Conservation (phyloP, 305 asterid genomes). For the Fraxinus ornus region DNA sequence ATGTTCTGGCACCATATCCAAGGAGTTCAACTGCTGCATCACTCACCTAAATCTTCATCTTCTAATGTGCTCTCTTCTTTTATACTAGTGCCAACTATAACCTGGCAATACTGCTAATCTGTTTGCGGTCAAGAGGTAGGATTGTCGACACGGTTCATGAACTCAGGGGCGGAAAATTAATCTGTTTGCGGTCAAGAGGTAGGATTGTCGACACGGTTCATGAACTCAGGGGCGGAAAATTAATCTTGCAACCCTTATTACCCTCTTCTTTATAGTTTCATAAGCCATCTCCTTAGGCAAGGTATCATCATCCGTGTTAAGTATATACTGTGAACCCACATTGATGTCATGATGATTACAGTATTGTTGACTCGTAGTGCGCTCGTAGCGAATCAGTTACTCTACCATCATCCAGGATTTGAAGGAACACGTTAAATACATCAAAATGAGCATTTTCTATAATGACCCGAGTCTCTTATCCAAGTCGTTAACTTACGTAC, state of each 20-base stretch:
- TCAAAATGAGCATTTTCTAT: constrained; percentile 87
- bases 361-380: constrained; percentile 77
- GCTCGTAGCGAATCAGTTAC: constrained; percentile 87
- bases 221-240: constrained; percentile 85
- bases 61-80: constrained; percentile 69
- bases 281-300: constrained; percentile 58
- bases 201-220: constrained; percentile 97
- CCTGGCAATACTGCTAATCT: constrained; percentile 65
- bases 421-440: constrained; percentile 86
- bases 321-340: constrained; percentile 85
- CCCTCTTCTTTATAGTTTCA: constrained; percentile 66
- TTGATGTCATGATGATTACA: constrained; percentile 91
- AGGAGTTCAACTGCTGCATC: constrained; percentile 70
- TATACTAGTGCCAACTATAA: constrained; percentile 87
- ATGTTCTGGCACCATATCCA: constrained; percentile 96
- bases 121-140: constrained; percentile 84
- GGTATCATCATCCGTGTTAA: constrained; percentile 54
- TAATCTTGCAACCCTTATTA: constrained; percentile 81
- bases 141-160: constrained; percentile 96
- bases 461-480: background rate
- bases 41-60: constrained; percentile 68
- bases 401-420: constrained; percentile 91
- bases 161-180: constrained; percentile 76
- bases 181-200: constrained; percentile 81
- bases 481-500: background rate